A percentile compares a stretch with the other conserved stretches of the same genome.
Evolutionary conservation across 2,329 filamentous ascomycete genomes (phyloP).

Genomic region (Biscogniauxia mediterranea): DNA sequence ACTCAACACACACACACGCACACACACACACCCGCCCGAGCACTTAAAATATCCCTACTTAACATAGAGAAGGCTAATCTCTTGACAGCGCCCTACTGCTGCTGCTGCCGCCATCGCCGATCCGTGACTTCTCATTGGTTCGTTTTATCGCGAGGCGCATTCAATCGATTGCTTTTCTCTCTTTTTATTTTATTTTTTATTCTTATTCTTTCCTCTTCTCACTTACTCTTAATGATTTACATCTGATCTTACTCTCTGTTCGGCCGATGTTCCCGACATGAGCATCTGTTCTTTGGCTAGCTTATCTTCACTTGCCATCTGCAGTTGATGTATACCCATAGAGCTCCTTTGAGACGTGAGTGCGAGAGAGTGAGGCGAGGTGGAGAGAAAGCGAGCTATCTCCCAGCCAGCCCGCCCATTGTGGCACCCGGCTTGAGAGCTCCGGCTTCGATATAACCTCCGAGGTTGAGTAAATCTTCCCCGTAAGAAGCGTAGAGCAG

Average conservation of each 20-base stretch:
- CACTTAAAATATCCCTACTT: background rate
- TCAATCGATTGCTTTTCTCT: constrained; percentile 22
- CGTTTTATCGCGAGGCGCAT: constrained; percentile 28
- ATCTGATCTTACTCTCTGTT: background rate
- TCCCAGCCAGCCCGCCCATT: constrained; percentile 17
- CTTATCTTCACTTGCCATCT: constrained; percentile 21
- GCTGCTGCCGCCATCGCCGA: background rate
- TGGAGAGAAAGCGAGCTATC: constrained; percentile 23
- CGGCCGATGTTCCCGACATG: constrained; percentile 20
- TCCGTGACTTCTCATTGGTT: constrained; percentile 10
- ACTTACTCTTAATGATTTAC: background rate
- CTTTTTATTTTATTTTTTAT: constrained; percentile 9
- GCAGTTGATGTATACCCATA: constrained; percentile 33
- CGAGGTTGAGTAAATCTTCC: constrained; percentile 1
- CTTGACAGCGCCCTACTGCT: background rate
- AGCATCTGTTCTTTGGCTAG: constrained; percentile 21
- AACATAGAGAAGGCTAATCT: background rate
- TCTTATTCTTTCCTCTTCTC: constrained; percentile 6
- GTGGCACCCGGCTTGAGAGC: constrained; percentile 19
- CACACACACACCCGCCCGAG: background rate
- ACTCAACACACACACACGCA: constrained; percentile 7
- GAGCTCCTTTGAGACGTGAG: constrained; percentile 19
- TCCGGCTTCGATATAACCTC: background rate
- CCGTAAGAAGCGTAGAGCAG: constrained; percentile 3
- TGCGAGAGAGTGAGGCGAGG: constrained; percentile 24